These are phyloP conservation scores for Fusarium sp. DNA, from an alignment of 2,329 filamentous ascomycete species.

Conservation along the genomic window DNA sequence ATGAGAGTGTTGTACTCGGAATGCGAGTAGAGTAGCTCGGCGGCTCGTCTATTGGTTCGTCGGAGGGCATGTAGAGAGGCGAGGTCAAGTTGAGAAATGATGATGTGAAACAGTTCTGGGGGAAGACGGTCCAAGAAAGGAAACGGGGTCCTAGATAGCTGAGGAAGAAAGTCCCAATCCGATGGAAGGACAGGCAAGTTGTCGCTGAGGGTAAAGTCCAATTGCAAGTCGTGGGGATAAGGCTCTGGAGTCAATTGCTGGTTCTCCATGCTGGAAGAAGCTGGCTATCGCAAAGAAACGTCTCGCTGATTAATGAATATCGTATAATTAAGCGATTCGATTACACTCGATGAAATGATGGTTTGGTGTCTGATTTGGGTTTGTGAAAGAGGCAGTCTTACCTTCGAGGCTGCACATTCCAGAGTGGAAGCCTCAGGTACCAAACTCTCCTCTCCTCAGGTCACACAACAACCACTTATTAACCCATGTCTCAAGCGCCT, in stretches of 20 bases:
- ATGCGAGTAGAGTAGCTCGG: slow-evolving; percentile 3
- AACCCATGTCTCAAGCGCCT: not conserved
- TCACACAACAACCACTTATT: not conserved
- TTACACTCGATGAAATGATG: not conserved
- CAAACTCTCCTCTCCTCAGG: not conserved
- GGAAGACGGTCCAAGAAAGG: slow-evolving; percentile 1
- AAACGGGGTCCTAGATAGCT: not conserved
- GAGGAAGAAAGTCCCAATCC: not conserved
- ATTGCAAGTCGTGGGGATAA: not conserved
- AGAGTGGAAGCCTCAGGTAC: slow-evolving; percentile 12
- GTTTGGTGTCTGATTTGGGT: not conserved
- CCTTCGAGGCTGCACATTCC: not conserved
- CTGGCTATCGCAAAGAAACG: not conserved
- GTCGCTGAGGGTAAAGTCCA: not conserved
- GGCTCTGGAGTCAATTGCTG: not conserved
- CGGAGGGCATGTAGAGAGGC: not conserved
- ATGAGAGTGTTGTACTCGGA: slow-evolving; percentile 1
- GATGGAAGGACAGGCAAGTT: not conserved
- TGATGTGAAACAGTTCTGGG: not conserved
- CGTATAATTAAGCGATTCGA: not conserved
- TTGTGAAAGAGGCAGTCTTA: not conserved
- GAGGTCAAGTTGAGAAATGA: slow-evolving; percentile 8
- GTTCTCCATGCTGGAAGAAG: not conserved
- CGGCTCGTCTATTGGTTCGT: slow-evolving; percentile 1
- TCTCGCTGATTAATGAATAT: not conserved